These are phyloP conservation scores for Hypoxylon cercidicola DNA, from an alignment of 495 filamentous ascomycete species.

Conservation along the genomic window DNA sequence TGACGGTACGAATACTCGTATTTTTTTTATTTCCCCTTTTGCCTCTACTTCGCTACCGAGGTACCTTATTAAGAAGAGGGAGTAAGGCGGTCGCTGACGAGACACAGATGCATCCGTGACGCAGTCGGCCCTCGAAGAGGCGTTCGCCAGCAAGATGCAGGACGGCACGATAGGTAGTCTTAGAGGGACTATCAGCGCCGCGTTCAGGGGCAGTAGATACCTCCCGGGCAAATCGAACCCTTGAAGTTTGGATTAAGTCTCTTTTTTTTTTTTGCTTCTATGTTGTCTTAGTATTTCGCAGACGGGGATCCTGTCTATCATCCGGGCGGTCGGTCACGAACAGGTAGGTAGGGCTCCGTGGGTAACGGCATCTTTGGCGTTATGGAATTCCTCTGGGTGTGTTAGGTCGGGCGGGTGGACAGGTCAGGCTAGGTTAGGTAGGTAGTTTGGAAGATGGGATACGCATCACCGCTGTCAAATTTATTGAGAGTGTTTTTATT, in stretches of 20 bases:
- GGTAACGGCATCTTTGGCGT: constrained; percentile 13
- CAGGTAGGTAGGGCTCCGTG: constrained; percentile 6
- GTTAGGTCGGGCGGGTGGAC: no score
- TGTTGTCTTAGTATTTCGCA: neutral
- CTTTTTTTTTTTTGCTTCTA: neutral
- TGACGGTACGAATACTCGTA: constrained; percentile 82
- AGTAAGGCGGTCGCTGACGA: constrained; percentile 17
- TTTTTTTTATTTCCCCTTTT: constrained; percentile 21
- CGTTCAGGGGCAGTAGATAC: constrained; percentile 56
- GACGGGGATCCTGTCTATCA: neutral
- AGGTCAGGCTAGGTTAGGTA: neutral
- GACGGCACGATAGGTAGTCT: constrained; percentile 77
- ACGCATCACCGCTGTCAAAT: no score
- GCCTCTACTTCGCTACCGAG: no score
- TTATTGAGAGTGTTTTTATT: no score
- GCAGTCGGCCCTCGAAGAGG: constrained; percentile 92
- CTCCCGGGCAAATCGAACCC: constrained; percentile 46
- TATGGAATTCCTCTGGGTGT: no score
- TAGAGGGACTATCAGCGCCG: constrained; percentile 82
- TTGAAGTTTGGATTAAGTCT: neutral
- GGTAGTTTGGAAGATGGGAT: neutral
- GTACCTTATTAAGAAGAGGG: no score
- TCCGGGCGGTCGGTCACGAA: constrained; percentile 14
- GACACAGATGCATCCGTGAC: constrained; percentile 87
- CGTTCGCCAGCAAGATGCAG: constrained; percentile 91